phyloP scores from a whole-genome alignment of 2,329 filamentous ascomycete genomes.

The Pseudogymnoascus sp. region DNA sequence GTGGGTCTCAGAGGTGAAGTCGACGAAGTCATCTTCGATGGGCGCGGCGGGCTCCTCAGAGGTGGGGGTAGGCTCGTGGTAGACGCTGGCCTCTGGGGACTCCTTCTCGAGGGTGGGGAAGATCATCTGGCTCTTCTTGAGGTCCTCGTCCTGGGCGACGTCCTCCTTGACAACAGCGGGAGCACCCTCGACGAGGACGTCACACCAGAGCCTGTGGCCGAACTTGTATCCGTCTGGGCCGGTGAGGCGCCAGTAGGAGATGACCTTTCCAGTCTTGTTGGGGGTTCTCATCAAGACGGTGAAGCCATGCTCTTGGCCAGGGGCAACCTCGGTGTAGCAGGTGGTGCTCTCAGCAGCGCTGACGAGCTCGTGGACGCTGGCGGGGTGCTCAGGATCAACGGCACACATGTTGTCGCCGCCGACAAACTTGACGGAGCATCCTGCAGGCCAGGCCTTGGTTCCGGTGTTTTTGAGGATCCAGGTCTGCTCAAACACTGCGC shows the following conservation, averaged over 20 bases:
- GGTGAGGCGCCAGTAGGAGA: slow-evolving; percentile 95
- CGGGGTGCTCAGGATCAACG: slow-evolving; percentile 69
- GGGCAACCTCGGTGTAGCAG: slow-evolving; percentile 57
- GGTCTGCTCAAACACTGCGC: slow-evolving; percentile 74
- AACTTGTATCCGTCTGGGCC: slow-evolving; percentile 73
- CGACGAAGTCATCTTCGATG: slow-evolving; percentile 41
- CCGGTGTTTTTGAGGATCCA: slow-evolving; percentile 90
- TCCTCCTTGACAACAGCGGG: slow-evolving; percentile 28
- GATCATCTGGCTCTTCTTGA: slow-evolving; percentile 65
- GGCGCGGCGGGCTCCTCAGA: slow-evolving; percentile 34
- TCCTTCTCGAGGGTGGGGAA: slow-evolving; percentile 96
- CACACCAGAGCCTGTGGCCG: slow-evolving; percentile 91
- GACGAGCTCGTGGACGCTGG: slow-evolving; percentile 67
- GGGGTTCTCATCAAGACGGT: slow-evolving; percentile 79
- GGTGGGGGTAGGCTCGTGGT: slow-evolving; percentile 43
- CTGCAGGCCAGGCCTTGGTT: slow-evolving; percentile 70
- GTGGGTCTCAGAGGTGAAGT: slow-evolving; percentile 46
- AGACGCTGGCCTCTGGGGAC: slow-evolving; percentile 72
- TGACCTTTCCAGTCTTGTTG: slow-evolving; percentile 63
- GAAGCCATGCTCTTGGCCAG: slow-evolving; percentile 71
- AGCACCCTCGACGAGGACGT: slow-evolving; percentile 59
- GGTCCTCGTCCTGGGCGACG: slow-evolving; percentile 23
- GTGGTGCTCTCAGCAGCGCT: slow-evolving; percentile 77
- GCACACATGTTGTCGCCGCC: slow-evolving; percentile 96
- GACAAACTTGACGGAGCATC: slow-evolving; percentile 83